phyloP scores from a whole-genome alignment of 192 early-diverging fungal species.

The Borealophlyctis nickersoniae region DNA sequence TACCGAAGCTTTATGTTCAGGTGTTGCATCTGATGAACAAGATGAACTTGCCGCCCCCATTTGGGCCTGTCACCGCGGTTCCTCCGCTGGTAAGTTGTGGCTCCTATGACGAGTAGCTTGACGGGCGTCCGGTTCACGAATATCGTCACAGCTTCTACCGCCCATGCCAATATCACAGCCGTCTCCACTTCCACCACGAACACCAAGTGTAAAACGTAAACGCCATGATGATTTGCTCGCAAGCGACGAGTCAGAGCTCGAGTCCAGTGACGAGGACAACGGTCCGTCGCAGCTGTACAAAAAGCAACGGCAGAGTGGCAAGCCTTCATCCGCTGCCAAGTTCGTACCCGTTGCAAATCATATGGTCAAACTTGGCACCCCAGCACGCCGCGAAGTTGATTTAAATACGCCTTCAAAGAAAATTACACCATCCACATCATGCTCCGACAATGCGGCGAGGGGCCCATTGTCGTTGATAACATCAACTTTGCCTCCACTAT shows the following conservation, averaged over 20 bases:
- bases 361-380: not conserved
- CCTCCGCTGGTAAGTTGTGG: slow-evolving; percentile 6
- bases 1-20: slow-evolving; percentile 57
- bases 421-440: too few species aligned
- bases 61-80: slow-evolving; percentile 9
- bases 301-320: slow-evolving; percentile 13
- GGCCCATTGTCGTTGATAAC: not conserved
- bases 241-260: slow-evolving; percentile 49
- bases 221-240: slow-evolving; percentile 43
- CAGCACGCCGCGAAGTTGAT: slow-evolving; percentile 8
- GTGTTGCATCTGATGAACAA: slow-evolving; percentile 65
- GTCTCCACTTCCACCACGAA: too few species aligned
- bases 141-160: too few species aligned
- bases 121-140: too few species aligned
- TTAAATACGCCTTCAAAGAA: slow-evolving; percentile 9
- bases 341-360: not conserved
- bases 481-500: too few species aligned
- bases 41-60: slow-evolving; percentile 59
- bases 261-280: slow-evolving; percentile 10
- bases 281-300: slow-evolving; percentile 3
- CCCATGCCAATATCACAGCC: too few species aligned
- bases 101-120: too few species aligned
- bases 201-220: too few species aligned
- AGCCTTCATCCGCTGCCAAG: too few species aligned
- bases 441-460: too few species aligned